phyloP scores from a whole-genome alignment of 495 filamentous ascomycete genomes.

The Baudoinia panamericana region DNA sequence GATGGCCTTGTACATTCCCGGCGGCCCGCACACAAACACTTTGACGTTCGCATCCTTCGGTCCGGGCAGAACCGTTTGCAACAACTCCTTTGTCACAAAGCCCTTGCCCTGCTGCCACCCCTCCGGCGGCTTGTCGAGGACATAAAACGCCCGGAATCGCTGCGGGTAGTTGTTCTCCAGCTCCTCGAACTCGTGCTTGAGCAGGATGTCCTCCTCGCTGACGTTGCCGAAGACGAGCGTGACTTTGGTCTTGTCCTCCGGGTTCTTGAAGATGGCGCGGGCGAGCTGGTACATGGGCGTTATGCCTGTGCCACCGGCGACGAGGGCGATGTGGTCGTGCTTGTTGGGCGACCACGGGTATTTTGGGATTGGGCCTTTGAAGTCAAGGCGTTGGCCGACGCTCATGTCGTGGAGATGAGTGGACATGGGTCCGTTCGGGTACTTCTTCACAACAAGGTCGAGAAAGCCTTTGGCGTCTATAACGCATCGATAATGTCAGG shows the following conservation, averaged over 20 bases:
- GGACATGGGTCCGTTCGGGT: conserved; percentile 83
- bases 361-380: conserved; percentile 94
- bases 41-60: conserved; percentile 83
- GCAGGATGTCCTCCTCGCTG: conserved; percentile 70
- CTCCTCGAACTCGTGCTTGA: conserved; percentile 67
- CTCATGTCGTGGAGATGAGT: conserved; percentile 72
- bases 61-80: conserved; percentile 86
- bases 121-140: conserved; percentile 75
- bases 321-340: conserved; percentile 82
- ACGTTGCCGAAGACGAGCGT: conserved; percentile 87
- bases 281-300: conserved; percentile 86
- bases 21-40: conserved; percentile 82
- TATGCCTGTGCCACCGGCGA: conserved; percentile 92
- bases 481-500: background rate
- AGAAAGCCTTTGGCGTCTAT: conserved; percentile 60
- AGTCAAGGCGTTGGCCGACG: conserved; percentile 62
- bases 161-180: conserved; percentile 90
- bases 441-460: conserved; percentile 83
- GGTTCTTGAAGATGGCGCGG: conserved; percentile 83
- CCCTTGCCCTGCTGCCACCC: conserved; percentile 64
- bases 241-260: conserved; percentile 89
- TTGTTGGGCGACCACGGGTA: conserved; percentile 87
- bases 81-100: conserved; percentile 69
- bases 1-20: conserved; percentile 84
- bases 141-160: conserved; percentile 81